These are phyloP conservation scores for Parasarocladium wereldwijsianum DNA, from an alignment of 2,329 filamentous ascomycete genomes.

Conservation along the genomic window DNA sequence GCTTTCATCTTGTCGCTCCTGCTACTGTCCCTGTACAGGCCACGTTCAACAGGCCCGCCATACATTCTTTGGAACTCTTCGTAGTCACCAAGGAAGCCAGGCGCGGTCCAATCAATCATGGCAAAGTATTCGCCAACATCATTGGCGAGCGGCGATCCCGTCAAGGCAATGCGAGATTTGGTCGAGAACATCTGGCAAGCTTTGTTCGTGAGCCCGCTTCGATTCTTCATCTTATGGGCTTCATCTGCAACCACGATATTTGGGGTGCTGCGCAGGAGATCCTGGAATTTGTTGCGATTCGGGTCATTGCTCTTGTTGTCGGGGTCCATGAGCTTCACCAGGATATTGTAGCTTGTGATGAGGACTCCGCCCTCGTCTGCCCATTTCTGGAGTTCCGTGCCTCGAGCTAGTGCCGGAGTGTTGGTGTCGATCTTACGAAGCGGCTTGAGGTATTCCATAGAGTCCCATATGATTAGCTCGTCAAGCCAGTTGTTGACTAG, in stretches of 20 bases:
- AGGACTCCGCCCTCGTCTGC: constrained; percentile 51
- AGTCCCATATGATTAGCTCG: constrained; percentile 59
- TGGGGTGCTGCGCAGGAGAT: constrained; percentile 42
- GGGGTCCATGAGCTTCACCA: constrained; percentile 26
- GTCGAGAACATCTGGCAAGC: constrained; percentile 48
- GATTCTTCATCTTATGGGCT: constrained; percentile 66
- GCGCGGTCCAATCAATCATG: constrained; percentile 82
- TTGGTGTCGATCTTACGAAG: constrained; percentile 39
- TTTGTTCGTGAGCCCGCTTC: constrained; percentile 31
- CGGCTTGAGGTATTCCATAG: constrained; percentile 36
- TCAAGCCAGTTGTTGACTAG: constrained; percentile 74
- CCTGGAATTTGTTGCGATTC: too few relatives aligned
- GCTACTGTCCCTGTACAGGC: constrained; percentile 52
- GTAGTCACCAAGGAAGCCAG: constrained; percentile 56
- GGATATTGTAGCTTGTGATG: constrained; percentile 61
- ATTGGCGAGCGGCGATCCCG: constrained; percentile 76
- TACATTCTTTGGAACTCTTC: constrained; percentile 58
- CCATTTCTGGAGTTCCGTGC: constrained; percentile 42
- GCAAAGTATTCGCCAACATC: constrained; percentile 70
- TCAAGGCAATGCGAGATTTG: constrained; percentile 63
- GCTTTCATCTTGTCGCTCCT: constrained; percentile 38
- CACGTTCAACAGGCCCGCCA: constrained; percentile 56
- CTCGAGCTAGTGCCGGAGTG: constrained; percentile 20
- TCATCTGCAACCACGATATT: constrained; percentile 75
- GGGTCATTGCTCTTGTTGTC: constrained; percentile 18